Percentiles rank a stretch among this genome's conserved stretches.
Conservation (phyloP, 2,329 filamentous ascomycete genomes). For the Ascomycota sp. region DNA sequence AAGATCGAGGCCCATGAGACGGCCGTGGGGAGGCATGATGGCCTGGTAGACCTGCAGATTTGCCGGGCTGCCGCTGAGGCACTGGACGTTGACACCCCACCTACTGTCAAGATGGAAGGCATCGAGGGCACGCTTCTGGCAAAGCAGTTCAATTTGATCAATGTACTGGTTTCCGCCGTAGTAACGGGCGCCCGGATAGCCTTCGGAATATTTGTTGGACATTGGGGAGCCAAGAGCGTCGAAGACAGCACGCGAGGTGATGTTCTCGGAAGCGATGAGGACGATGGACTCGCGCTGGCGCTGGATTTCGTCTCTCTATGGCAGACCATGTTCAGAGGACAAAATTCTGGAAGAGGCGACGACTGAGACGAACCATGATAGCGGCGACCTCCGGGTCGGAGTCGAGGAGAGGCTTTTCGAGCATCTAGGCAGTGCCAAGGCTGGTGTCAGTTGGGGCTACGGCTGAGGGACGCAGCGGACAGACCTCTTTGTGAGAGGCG, state of each 20-base stretch:
- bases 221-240: conserved; percentile 88
- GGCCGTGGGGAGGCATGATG: conserved; percentile 84
- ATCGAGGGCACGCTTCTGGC: conserved; percentile 81
- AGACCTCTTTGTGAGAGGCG: conserved; percentile 32
- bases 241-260: conserved; percentile 94
- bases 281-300: conserved; percentile 97
- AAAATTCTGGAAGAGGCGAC: not conserved
- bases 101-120: conserved; percentile 78
- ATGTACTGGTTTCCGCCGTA: conserved; percentile 99
- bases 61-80: conserved; percentile 77
- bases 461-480: conserved; percentile 4
- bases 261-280: conserved; percentile 97
- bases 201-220: conserved; percentile 99
- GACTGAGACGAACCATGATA: conserved; percentile 59
- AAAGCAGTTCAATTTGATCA: conserved; percentile 84
- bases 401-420: conserved; percentile 85
- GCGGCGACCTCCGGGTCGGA: conserved; percentile 83
- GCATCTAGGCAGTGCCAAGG: conserved; percentile 40
- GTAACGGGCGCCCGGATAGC: conserved; percentile 93
- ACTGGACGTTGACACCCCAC: conserved; percentile 99
- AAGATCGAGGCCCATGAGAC: conserved; percentile 90
- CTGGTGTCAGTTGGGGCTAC: too few relatives aligned
- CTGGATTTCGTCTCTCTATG: conserved; percentile 75
- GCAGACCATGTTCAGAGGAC: conserved; percentile 10
- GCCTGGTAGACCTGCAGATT: conserved; percentile 98